A percentile compares a stretch with the other conserved stretches of the same genome.
Conservation (phyloP, 805 yeast species). For the Candida glaebosa region DNA sequence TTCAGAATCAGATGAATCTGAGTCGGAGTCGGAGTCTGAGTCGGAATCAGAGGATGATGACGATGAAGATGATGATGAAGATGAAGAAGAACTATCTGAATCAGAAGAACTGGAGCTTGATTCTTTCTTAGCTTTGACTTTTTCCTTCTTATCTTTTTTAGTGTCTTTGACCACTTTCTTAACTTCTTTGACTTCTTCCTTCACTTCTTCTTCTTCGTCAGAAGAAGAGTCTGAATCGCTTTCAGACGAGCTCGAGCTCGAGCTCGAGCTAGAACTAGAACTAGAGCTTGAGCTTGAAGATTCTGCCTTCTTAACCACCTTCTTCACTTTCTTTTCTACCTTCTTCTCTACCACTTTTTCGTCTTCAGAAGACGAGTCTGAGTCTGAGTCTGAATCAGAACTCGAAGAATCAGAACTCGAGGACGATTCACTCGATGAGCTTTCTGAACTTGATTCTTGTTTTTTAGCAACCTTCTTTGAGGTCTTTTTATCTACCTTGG, state of each 20-base stretch:
- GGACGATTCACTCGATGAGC: conserved; percentile 14
- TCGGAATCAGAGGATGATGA: conserved; percentile 18
- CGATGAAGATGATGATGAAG: conserved; percentile 24
- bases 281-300: conserved; percentile 17
- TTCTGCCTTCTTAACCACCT: conserved; percentile 19
- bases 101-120: conserved; percentile 18
- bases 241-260: conserved; percentile 22
- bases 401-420: conserved; percentile 19
- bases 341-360: conserved; percentile 10
- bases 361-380: conserved; percentile 14
- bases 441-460: conserved; percentile 23
- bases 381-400: conserved; percentile 19
- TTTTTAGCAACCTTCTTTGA: conserved; percentile 16
- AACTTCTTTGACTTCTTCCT: conserved; percentile 21
- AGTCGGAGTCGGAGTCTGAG: conserved; percentile 31
- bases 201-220: conserved; percentile 25
- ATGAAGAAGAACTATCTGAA: conserved; percentile 24
- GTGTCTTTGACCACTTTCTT: conserved; percentile 20
- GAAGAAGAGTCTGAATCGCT: conserved; percentile 22
- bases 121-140: conserved; percentile 14
- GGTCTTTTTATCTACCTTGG: conserved; percentile 24
- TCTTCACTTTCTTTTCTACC: conserved; percentile 24
- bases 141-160: conserved; percentile 18
- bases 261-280: conserved; percentile 25
- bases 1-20: conserved; percentile 21